These are phyloP conservation scores for Fusarium kyushuense DNA, from an alignment of 2,329 filamentous ascomycete genomes.

Conservation along the genomic window DNA sequence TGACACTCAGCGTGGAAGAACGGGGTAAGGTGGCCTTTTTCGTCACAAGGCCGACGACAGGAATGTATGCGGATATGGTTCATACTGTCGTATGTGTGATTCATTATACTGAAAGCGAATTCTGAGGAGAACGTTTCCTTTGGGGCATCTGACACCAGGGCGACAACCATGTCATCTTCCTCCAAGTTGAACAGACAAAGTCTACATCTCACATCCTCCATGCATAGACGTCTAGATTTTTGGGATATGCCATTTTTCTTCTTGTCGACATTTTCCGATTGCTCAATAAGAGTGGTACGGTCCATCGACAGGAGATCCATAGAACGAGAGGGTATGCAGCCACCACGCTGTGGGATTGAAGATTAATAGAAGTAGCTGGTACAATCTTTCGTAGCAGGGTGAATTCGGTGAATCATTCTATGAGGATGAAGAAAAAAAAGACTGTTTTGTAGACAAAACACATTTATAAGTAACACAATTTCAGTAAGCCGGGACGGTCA, in stretches of 20 bases:
- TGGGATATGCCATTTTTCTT: not conserved
- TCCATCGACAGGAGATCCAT: not conserved
- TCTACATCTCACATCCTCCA: not conserved
- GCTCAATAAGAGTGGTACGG: rapidly evolving
- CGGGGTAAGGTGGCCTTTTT: not conserved
- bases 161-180: not conserved
- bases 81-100: not conserved
- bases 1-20: not conserved
- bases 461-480: not conserved
- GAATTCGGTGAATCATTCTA: not conserved
- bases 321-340: rapidly evolving
- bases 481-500: not conserved
- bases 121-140: not conserved
- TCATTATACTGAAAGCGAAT: not conserved
- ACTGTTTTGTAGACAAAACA: not conserved
- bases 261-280: not conserved
- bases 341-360: not conserved
- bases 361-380: not conserved
- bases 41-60: not conserved
- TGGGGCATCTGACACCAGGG: not conserved
- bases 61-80: not conserved
- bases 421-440: not conserved
- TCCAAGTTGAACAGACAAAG: not conserved
- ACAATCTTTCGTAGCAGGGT: not conserved
- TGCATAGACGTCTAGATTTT: not conserved